A percentile compares a stretch with the other conserved stretches of the same genome.
Evolutionary conservation across 306 rosid genomes (phyloP).

Genomic region (Fragaria ananassa): DNA sequence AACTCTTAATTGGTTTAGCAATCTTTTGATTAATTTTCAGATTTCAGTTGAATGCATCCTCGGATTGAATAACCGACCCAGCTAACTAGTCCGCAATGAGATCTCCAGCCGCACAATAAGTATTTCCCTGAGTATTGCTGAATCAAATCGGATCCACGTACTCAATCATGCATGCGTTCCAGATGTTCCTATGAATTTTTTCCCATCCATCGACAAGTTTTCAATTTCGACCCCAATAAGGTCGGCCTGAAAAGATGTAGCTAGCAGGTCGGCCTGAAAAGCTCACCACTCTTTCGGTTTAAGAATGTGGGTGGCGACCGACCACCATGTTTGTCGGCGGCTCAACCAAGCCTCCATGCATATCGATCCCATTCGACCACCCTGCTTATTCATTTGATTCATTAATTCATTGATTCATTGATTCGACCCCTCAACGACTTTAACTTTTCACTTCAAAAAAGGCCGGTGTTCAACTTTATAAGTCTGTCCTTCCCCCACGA

Average conservation of each 20-base stretch:
- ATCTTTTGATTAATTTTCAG: too few species aligned
- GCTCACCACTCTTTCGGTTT: background rate
- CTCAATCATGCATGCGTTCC: background rate
- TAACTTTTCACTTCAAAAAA: conserved; percentile 10
- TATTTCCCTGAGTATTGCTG: background rate
- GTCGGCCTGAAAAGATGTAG: background rate
- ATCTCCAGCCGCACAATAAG: background rate
- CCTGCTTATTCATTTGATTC: background rate
- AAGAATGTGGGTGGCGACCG: background rate
- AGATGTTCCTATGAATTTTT: background rate
- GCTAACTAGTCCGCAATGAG: too few species aligned
- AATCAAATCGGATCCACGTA: background rate
- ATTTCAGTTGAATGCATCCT: too few species aligned
- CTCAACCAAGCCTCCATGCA: background rate
- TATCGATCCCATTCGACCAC: background rate
- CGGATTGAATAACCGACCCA: too few species aligned
- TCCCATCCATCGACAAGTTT: background rate
- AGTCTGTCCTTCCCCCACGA: background rate
- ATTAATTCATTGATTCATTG: conserved; percentile 1
- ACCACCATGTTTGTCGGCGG: conserved; percentile 24
- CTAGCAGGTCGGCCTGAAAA: background rate
- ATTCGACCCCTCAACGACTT: conserved; percentile 8
- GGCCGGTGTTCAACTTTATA: conserved; percentile 29
- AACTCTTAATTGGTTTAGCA: too few species aligned
- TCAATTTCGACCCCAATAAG: background rate